These are phyloP conservation scores for Adenanthera pavonina DNA, from an alignment of 306 rosid species.

Conservation along the genomic window DNA sequence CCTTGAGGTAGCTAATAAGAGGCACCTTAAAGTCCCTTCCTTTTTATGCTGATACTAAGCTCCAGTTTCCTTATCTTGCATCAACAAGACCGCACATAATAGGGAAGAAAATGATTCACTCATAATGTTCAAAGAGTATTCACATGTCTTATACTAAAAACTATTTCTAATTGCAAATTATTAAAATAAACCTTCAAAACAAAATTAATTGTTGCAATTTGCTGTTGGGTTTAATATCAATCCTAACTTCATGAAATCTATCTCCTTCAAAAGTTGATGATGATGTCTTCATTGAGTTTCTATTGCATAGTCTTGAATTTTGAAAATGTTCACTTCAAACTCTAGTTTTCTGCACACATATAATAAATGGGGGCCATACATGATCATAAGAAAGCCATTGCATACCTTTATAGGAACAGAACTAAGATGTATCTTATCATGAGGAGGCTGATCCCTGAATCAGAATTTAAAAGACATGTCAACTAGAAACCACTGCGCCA, in stretches of 20 bases:
- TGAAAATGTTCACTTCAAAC: slow-evolving; percentile 43
- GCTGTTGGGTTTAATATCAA: slow-evolving; percentile 55
- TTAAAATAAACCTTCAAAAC: slow-evolving; percentile 78
- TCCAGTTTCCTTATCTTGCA: slow-evolving; percentile 90
- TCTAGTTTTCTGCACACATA: slow-evolving; percentile 38
- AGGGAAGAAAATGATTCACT: background rate
- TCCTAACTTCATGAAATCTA: slow-evolving; percentile 69
- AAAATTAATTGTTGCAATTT: slow-evolving; percentile 78
- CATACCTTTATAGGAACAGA: slow-evolving; percentile 82
- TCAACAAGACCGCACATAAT: slow-evolving; percentile 35
- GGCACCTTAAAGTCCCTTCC: slow-evolving; percentile 97
- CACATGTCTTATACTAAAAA: slow-evolving; percentile 33
- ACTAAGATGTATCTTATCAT: slow-evolving; percentile 75
- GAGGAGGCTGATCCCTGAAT: slow-evolving; percentile 79
- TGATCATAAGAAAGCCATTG: slow-evolving; percentile 36
- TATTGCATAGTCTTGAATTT: slow-evolving; percentile 88
- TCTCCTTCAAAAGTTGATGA: slow-evolving; percentile 57
- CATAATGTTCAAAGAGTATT: background rate
- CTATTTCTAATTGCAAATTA: slow-evolving; percentile 36
- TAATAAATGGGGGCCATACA: slow-evolving; percentile 20
- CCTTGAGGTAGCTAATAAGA: slow-evolving; percentile 54
- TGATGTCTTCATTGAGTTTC: slow-evolving; percentile 80
- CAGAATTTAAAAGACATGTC: too few species aligned
- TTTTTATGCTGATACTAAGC: slow-evolving; percentile 78
- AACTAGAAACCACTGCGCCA: too few species aligned